Evolutionary conservation across 2,329 filamentous ascomycete species (phyloP).

Genomic region (Microsporum canis): DNA sequence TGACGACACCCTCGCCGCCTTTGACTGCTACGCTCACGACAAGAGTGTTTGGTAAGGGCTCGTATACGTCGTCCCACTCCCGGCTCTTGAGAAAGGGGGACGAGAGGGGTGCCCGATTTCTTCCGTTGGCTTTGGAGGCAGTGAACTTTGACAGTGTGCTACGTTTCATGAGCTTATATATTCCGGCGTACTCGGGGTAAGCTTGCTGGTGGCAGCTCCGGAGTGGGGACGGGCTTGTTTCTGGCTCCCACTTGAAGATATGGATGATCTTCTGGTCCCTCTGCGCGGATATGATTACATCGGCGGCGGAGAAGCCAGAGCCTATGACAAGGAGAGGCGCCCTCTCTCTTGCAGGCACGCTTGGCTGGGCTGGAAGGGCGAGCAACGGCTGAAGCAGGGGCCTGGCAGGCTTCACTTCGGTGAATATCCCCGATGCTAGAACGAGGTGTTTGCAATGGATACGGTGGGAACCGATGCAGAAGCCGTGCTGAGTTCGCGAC

Average conservation of each 20-base stretch:
- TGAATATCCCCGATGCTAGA: constrained; percentile 49
- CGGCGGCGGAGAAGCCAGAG: constrained; percentile 52
- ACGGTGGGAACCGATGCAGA: constrained; percentile 41
- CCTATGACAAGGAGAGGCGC: constrained; percentile 46
- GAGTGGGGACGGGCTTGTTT: constrained; percentile 45
- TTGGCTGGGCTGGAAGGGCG: constrained; percentile 17
- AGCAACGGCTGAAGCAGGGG: constrained; percentile 39
- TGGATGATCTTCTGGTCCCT: constrained; percentile 45
- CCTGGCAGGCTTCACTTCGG: constrained; percentile 42
- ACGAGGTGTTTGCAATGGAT: constrained; percentile 47
- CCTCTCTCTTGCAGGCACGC: constrained; percentile 8
- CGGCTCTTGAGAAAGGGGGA: constrained; percentile 37
- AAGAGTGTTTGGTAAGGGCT: constrained; percentile 45
- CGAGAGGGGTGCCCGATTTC: constrained; percentile 26
- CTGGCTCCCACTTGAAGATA: constrained; percentile 49
- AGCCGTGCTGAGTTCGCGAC: constrained; percentile 36
- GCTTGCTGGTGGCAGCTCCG: constrained; percentile 49
- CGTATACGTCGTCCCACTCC: constrained; percentile 42
- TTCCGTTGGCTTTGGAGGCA: constrained; percentile 15
- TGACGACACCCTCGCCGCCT: constrained; percentile 28
- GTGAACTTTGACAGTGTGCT: constrained; percentile 26
- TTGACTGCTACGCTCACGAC: constrained; percentile 31
- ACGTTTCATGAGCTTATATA: constrained; percentile 51
- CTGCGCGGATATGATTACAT: constrained; percentile 47
- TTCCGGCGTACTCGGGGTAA: constrained; percentile 51